Conservation (phyloP, 2,329 filamentous ascomycete genomes). For the Neonectria magnoliae region DNA sequence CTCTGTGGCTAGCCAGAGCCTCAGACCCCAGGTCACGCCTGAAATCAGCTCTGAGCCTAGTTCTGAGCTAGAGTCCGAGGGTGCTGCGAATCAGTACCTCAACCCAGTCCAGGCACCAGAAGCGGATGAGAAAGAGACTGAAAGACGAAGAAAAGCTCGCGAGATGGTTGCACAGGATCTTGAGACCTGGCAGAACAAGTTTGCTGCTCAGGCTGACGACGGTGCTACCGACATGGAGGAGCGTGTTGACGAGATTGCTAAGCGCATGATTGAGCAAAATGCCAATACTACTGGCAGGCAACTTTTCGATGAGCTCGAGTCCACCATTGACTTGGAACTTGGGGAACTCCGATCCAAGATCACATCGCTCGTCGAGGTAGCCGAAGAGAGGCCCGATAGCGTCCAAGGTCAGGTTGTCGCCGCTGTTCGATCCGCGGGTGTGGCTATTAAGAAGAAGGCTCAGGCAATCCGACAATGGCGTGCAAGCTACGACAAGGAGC, state of each 20-base stretch:
- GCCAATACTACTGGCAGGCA: conserved; percentile 73
- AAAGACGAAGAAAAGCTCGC: conserved; percentile 66
- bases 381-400: conserved; percentile 55
- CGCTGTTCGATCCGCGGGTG: conserved; percentile 72
- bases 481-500: conserved; percentile 74
- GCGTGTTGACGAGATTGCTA: conserved; percentile 67
- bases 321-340: conserved; percentile 72
- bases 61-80: conserved; percentile 41
- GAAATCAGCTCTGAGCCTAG: conserved; percentile 1
- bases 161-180: conserved; percentile 82
- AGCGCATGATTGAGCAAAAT: conserved; percentile 68
- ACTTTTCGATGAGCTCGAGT: conserved; percentile 74
- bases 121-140: conserved; percentile 59
- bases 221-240: conserved; percentile 79
- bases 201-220: conserved; percentile 84
- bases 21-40: conserved; percentile 17
- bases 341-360: conserved; percentile 74
- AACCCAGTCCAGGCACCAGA: conserved; percentile 57
- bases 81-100: conserved; percentile 40
- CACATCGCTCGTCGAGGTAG: conserved; percentile 67
- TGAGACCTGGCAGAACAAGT: conserved; percentile 87
- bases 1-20: conserved; percentile 23
- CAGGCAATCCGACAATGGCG: conserved; percentile 83
- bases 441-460: conserved; percentile 79
- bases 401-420: conserved; percentile 56